Evolutionary conservation across 2,329 filamentous ascomycete species (phyloP).

Genomic region (Alternaria arbusti): DNA sequence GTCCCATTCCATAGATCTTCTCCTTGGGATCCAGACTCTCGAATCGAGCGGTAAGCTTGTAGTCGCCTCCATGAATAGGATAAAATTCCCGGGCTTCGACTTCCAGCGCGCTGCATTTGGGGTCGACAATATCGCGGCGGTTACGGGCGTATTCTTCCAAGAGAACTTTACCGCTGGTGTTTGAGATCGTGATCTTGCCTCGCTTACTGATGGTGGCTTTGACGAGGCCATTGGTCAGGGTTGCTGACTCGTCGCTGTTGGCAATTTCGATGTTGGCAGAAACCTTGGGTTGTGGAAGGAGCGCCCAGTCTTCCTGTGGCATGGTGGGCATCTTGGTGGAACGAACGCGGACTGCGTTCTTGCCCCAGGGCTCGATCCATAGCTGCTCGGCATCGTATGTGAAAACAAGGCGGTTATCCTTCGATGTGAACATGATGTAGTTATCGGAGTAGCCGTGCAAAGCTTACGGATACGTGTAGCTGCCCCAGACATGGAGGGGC

Average conservation of each 20-base stretch:
- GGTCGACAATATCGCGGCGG: constrained; percentile 59
- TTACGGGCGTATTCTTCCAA: constrained; percentile 63
- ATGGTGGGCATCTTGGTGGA: constrained; percentile 50
- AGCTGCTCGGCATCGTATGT: constrained; percentile 60
- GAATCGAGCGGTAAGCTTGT: constrained; percentile 64
- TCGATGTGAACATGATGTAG: background rate
- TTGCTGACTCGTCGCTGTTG: constrained; percentile 38
- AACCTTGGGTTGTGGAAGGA: constrained; percentile 13
- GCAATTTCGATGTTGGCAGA: constrained; percentile 14
- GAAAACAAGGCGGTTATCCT: constrained; percentile 57
- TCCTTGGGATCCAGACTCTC: constrained; percentile 63
- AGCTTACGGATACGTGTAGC: background rate
- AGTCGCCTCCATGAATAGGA: constrained; percentile 60
- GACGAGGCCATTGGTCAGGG: constrained; percentile 58
- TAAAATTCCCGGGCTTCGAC: constrained; percentile 66
- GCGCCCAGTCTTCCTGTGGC: constrained; percentile 37
- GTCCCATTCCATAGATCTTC: constrained; percentile 72
- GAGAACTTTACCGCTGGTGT: constrained; percentile 53
- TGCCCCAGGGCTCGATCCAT: constrained; percentile 59
- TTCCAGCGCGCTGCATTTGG: constrained; percentile 64
- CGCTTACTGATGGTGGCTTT: constrained; percentile 54
- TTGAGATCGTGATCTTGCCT: constrained; percentile 58
- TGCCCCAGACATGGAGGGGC: background rate
- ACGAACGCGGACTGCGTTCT: constrained; percentile 56
- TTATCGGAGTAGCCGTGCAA: background rate